Base-by-base conservation (phyloP, 2,329 filamentous ascomycete genomes). In the Cordyceps sp. region DNA sequence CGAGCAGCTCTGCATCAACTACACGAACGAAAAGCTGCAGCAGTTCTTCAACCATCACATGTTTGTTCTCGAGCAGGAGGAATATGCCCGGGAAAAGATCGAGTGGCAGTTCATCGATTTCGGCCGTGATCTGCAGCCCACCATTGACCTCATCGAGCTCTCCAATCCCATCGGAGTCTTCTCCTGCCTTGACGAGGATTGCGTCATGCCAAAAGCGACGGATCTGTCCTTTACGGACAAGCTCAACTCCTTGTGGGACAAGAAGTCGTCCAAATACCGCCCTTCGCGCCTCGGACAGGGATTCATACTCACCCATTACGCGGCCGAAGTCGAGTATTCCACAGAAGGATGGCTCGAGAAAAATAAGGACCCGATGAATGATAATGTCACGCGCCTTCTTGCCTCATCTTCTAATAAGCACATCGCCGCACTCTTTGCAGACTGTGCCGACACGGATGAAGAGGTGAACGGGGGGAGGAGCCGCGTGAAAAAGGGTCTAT, bases 81-180 rank as follows among this genome's bases (percentile, higher is more conserved):
- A 98, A 53, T 98, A 98, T 53, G 86, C 90, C 8, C 68, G 88
- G 30, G 90, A 98, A 51, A 83, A 94, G 54, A 98, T 98, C 43
- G 90, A 98, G 57, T 98, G 90, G 90, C 85, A 96, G 49, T 98
- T 98, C 52, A 98, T 98, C 49, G 90, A 98, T 54, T 98, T 98
- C 50, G 90, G 90, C 14, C 85, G 86, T 38, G 90, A 98, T 48
- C 64, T 98, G 18, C 92, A 98, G 52, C 90, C 90, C 0, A 98
- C 90, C 0, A 98, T 98, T 44, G 90, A 98, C 46, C 66, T 98
- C 28, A 98, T 98, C 40, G 90, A 98, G 55, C 56, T 98, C 22
- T 72, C 90, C 1, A 98, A 98, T 44, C 90, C 90, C 0, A 98
- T 98, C 35, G 92, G 90, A 61, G 93, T 98, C 45, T 98, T 98